Base-by-base conservation (phyloP, 2,329 filamentous ascomycete species). In the Fusarium hostae region DNA sequence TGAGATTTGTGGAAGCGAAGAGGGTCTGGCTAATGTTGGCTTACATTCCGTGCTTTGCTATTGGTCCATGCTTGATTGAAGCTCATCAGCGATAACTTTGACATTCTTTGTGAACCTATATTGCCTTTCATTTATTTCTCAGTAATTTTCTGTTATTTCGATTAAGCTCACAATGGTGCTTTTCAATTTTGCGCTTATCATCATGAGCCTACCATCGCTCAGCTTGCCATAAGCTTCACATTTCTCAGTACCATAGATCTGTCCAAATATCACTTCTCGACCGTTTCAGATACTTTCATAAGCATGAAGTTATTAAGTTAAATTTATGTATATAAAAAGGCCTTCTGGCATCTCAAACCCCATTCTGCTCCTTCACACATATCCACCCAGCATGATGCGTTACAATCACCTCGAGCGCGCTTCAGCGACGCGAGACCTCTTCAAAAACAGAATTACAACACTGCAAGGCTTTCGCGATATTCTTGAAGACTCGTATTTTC, bases 401-500 rank as follows among this genome's bases (percentile, higher is more conserved):
- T 15, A 77, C 74, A 34, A 80, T 66, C 40, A 79, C 55, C 62
- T 79, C 63, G 75, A 79, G 32, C 44, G 66, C n/a, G 64, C 64
- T 18, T 69, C 66, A 28, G 37, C 16, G 18, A 61, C 69, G 16
- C 63, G 32, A 22, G 32, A 50, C n/a, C 61, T 71, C 24, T 73
- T 70, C 5, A 56, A 22, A 10, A 70, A 54, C 1, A 65, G 63
- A 28, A 68, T 73, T 55, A 68, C 63, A 0, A 66, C 50, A 3
- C 5, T 72, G 3, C 3, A 64, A 10, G 47, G 30, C 0, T 35
- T 57, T 6, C 39, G 8, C 13, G 2, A 47, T n/a, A 3, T 48
- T 15, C 3, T 28, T 10, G 20, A 35, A 2, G 2, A 4, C 24
- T 89, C 78, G 89, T 90, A 66, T 85, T 90, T 45, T 22, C 4